phyloP scores from a whole-genome alignment of 1,284 basidiomycete genomes.

The Papiliotrema laurentii region DNA sequence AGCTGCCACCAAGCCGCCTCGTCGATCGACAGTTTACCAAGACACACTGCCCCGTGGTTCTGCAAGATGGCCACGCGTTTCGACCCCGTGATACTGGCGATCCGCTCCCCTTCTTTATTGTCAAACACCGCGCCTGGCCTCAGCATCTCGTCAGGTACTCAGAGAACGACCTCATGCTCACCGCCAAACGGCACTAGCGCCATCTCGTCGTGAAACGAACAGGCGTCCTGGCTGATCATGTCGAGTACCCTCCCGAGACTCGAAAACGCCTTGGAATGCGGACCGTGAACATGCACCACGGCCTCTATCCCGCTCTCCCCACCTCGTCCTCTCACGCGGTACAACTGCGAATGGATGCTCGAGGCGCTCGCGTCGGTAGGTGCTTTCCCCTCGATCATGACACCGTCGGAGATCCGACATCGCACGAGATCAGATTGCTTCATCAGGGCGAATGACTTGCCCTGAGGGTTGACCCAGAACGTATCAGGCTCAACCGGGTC shows the following conservation, averaged over 20 bases:
- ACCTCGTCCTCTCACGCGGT: constrained; percentile 26
- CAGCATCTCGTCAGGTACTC: neutral
- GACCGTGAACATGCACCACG: constrained; percentile 42
- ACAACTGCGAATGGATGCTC: constrained; percentile 38
- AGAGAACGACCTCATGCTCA: constrained; percentile 5
- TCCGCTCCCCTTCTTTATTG: constrained; percentile 35
- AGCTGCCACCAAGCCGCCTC: constrained; percentile 45
- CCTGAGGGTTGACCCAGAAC: constrained; percentile 44
- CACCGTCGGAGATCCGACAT: constrained; percentile 22
- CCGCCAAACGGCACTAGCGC: constrained; percentile 41
- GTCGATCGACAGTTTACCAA: constrained; percentile 36
- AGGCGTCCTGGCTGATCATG: constrained; percentile 43
- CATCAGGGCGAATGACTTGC: constrained; percentile 38
- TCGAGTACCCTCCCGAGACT: constrained; percentile 32
- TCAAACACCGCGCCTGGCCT: constrained; percentile 34
- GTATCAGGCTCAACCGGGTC: constrained; percentile 40
- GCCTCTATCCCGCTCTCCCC: constrained; percentile 29
- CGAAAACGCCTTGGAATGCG: constrained; percentile 36
- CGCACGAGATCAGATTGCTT: constrained; percentile 32
- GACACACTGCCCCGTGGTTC: constrained; percentile 35
- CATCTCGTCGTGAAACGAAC: constrained; percentile 32
- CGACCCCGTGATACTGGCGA: constrained; percentile 20
- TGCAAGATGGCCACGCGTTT: constrained; percentile 37
- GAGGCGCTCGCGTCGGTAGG: constrained; percentile 37
- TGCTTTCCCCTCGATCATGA: constrained; percentile 28